Evolutionary conservation across 352 stramenopile genomes (phyloP).

Genomic region (Globisporangium takayamanum): DNA sequence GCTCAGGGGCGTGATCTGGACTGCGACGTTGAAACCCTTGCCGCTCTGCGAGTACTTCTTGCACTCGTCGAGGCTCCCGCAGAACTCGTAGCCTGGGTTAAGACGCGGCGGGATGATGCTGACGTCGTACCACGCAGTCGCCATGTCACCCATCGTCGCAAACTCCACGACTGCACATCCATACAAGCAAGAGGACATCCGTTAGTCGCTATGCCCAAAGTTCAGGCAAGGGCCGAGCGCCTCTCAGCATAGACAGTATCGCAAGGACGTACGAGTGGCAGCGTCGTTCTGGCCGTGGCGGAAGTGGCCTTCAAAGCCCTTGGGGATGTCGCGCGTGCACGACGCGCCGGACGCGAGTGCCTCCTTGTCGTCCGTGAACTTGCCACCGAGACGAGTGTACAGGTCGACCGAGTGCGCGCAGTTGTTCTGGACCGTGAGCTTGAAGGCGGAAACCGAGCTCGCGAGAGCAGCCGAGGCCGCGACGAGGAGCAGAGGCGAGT

Average conservation of each 20-base stretch:
- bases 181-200: not conserved
- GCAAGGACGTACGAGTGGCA: slow-evolving; percentile 32
- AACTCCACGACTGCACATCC: slow-evolving; percentile 45
- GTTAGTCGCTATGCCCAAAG: not conserved
- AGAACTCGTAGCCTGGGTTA: slow-evolving; percentile 29
- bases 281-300: slow-evolving; percentile 50
- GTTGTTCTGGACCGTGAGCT: slow-evolving; percentile 56
- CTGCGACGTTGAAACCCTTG: slow-evolving; percentile 62
- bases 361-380: slow-evolving; percentile 41
- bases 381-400: slow-evolving; percentile 39
- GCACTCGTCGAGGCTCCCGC: slow-evolving; percentile 55
- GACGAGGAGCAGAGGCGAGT: slow-evolving; percentile 15
- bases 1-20: slow-evolving; percentile 43
- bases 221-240: too few species aligned
- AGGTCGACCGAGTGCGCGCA: slow-evolving; percentile 50
- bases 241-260: not conserved
- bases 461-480: slow-evolving; percentile 18
- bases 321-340: slow-evolving; percentile 31
- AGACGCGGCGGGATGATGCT: slow-evolving; percentile 55
- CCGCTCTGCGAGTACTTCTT: slow-evolving; percentile 33
- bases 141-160: slow-evolving; percentile 47
- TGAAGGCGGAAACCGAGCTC: slow-evolving; percentile 25
- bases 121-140: slow-evolving; percentile 51
- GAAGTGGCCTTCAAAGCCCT: slow-evolving; percentile 64
- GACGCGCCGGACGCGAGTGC: slow-evolving; percentile 33